Conservation (phyloP, 2,329 filamentous ascomycete genomes). For the Colletotrichum euphorbiae region DNA sequence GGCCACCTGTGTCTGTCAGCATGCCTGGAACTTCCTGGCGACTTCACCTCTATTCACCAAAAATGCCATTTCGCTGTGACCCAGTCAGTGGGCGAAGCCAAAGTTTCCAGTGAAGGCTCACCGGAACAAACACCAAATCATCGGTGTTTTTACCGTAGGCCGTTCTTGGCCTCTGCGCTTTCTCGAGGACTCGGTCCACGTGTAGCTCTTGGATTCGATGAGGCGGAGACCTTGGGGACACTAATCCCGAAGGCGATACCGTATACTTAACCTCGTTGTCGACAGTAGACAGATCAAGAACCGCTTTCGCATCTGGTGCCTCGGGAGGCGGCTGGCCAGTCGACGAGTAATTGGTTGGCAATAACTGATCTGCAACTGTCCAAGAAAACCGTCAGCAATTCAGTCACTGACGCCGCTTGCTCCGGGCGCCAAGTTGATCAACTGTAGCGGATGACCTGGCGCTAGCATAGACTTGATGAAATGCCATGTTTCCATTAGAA, state of each 20-base stretch:
- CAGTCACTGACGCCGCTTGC: no score
- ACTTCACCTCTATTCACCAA: conserved; percentile 39
- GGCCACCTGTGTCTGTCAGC: conserved; percentile 40
- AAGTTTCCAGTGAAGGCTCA: conserved; percentile 19
- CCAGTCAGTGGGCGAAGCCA: neutral
- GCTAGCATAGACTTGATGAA: neutral
- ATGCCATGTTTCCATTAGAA: no score
- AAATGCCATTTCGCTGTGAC: conserved; percentile 46
- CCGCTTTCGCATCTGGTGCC: conserved; percentile 18
- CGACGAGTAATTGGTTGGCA: conserved; percentile 21
- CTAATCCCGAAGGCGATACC: neutral
- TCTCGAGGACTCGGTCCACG: conserved; percentile 45
- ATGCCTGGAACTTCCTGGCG: neutral
- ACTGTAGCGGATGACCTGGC: no score
- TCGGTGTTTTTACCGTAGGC: conserved; percentile 29
- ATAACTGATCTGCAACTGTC: conserved; percentile 37
- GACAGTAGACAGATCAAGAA: conserved; percentile 18
- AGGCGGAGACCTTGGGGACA: neutral
- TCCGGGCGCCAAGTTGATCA: no score
- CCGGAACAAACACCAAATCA: conserved; percentile 43
- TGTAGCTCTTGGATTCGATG: conserved; percentile 44
- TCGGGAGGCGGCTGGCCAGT: neutral
- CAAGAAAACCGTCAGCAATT: no score
- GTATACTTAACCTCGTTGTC: neutral
- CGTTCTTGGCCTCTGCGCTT: conserved; percentile 30